Evolutionary conservation across 139 green algal genomes (phyloP).

Genomic region (Eudorina sp.): DNA sequence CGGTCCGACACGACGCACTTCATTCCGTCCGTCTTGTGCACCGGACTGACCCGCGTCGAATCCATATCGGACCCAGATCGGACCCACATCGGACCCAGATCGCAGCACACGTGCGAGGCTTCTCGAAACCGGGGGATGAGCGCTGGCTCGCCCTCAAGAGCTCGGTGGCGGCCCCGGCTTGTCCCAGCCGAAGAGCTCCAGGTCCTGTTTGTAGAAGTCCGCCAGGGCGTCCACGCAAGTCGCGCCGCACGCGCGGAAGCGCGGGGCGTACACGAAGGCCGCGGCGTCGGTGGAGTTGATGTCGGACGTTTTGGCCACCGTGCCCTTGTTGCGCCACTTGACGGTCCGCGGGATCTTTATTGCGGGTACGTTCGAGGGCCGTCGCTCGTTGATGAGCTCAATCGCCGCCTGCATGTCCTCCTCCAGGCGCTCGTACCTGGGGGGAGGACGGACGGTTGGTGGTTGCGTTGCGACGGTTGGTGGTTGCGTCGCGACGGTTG

Average conservation of each 20-base stretch:
- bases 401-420: constrained; percentile 34
- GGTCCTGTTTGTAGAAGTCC: not conserved
- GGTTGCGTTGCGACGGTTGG: too few species aligned
- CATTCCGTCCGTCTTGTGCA: too few species aligned
- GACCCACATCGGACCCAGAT: too few species aligned
- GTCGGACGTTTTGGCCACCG: not conserved
- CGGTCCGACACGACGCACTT: too few species aligned
- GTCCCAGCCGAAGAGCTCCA: constrained; percentile 41
- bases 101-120: too few species aligned
- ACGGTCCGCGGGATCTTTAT: not conserved
- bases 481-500: too few species aligned
- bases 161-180: not conserved
- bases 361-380: not conserved
- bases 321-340: constrained; percentile 39
- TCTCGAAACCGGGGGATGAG: too few species aligned
- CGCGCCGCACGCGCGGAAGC: not conserved
- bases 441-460: not conserved
- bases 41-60: too few species aligned
- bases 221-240: not conserved
- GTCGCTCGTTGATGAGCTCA: constrained; percentile 19
- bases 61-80: too few species aligned
- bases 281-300: constrained; percentile 6
- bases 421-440: constrained; percentile 29
- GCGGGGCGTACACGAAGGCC: constrained; percentile 15
- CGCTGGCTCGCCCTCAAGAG: too few species aligned